Evolutionary conservation across 108 stramenopile genomes (phyloP), one percentile per base, ranked within the genome.

Genomic region (Pseudonitzschia pungens): DNA sequence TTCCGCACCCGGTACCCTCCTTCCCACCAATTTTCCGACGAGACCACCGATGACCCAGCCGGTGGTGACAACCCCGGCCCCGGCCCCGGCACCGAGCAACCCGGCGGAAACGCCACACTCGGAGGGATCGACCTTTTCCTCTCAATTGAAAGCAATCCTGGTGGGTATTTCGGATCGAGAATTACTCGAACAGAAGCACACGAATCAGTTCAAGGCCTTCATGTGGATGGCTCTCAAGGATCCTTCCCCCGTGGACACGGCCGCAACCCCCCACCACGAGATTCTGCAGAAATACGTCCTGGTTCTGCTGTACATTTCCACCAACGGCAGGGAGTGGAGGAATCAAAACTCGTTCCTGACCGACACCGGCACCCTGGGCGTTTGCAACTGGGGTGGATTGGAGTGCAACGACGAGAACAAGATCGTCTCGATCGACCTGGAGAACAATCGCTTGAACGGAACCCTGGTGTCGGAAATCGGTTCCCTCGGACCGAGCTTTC

Each of bases 401-500:
- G 15, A 21, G 1, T 63, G 62, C 40, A 33, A 63, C 62, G 40
- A 41, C 31, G 62, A 63, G 27, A 11, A 29, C n/a, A 21, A 40
- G 21, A 41, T 63, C 40, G 62, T 40, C 20, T 16, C 32, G 36
- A 63, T 63, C 28, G 32, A 32, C n/a, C 62, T 63, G n/a, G 62
- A 41, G 20, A 10, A 36, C 62, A 33, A 63, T 14, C 24, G 29
- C 28, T 20, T 63, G 32, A 29, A 40, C 62, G 62, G 62, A 12
- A 63, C 62, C n/a, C n/a, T 63, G 31, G 62, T 40, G 8, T 40
- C 40, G 36, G 62, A 63, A 41, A 32, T 63, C 40, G 62, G 62
- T 63, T 2, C 40, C 20, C 27, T 63, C 15, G 31, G 31, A 33
- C 27, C 27, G 1, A 63, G 62, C 28, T 33, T 63, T 21, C 62